Base-by-base conservation (phyloP, 2,329 filamentous ascomycete genomes). In the Aspergillus transmontanensis region DNA sequence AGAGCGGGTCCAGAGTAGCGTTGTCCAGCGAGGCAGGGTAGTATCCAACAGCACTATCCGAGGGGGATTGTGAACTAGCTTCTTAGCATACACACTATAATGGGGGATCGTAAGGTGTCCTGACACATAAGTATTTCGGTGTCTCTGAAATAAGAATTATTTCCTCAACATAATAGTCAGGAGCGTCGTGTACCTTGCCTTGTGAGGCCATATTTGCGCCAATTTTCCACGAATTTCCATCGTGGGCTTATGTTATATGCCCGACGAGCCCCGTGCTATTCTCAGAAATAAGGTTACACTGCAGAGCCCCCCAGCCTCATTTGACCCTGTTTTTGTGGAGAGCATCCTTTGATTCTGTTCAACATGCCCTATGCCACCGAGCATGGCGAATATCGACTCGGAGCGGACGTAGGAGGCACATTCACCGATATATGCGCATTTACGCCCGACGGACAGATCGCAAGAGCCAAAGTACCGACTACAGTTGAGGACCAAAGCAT, bases 401-500 rank as follows among this genome's bases (percentile, higher is more conserved):
- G 73, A 12, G 71, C 71, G 6, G 73, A 75, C 48, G 71, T 75
- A 4, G 69, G 74, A 58, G 75, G 81, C 56, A 83, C 81, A 23
- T 83, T 84, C 68, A 84, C 81, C 21, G 81, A 84, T 62, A 76
- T 83, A 54, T 83, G 76, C 66, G 80, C 82, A 32, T 79, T 83
- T 62, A 81, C 81, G 4, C 80, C 82, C 1, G 68, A 76, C 21
- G 81, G 80, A 23, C 73, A 80, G 63, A 79, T 78, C 1, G 75
- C 81, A 14, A 75, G 81, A 45, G 79, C 80, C 30, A 84, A 83
- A 68, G 79, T 82, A 6, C 81, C 76, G 10, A 82, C 81, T 9
- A 81, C 82, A 16, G 75, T 76, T 7, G 69, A 73, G 14, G 80
- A 83, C 63, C 82, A 84, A 71, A 83, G 81, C 55, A 76, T 82